A percentile compares a stretch with the other conserved stretches of the same genome.
Conservation (phyloP, 768 basidiomycete species). For the Tubosaeta sp. region DNA sequence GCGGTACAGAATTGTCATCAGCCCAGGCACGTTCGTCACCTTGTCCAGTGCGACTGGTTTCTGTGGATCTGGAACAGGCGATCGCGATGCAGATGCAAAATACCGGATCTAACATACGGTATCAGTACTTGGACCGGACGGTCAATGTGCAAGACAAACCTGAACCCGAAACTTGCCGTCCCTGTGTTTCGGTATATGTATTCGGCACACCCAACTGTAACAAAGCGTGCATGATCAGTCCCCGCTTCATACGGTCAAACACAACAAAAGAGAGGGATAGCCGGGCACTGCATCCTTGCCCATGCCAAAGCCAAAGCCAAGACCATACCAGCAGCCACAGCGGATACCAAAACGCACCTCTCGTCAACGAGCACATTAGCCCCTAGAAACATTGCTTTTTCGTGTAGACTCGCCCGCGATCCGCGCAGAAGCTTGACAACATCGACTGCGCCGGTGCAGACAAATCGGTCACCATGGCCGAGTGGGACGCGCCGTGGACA, state of each 20-base stretch:
- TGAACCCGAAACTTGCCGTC: slow-evolving; percentile 57
- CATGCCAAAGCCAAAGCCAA: not conserved
- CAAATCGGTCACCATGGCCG: slow-evolving; percentile 41
- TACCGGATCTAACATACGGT: slow-evolving; percentile 51
- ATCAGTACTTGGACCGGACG: not conserved
- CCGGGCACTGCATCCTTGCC: not conserved
- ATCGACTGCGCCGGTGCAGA: slow-evolving; percentile 63
- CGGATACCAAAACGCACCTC: slow-evolving; percentile 45
- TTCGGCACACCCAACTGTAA: slow-evolving; percentile 60
- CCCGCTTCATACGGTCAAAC: not conserved
- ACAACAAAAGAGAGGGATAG: not conserved
- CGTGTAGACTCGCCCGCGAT: slow-evolving; percentile 47
- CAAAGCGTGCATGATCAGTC: slow-evolving; percentile 3
- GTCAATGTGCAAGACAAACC: slow-evolving; percentile 34
- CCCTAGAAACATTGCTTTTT: slow-evolving; percentile 45
- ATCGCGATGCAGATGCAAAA: slow-evolving; percentile 53
- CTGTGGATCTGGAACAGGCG: slow-evolving; percentile 49
- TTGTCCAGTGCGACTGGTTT: slow-evolving; percentile 60
- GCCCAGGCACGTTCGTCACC: slow-evolving; percentile 59
- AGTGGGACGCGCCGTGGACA: slow-evolving; percentile 30
- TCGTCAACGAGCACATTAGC: slow-evolving; percentile 67
- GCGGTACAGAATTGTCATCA: slow-evolving; percentile 67
- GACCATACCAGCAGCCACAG: not conserved
- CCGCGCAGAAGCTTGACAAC: slow-evolving; percentile 52
- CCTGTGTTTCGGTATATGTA: slow-evolving; percentile 48